phyloP scores from a whole-genome alignment of 768 basidiomycete species.

The Pholiota microspora region DNA sequence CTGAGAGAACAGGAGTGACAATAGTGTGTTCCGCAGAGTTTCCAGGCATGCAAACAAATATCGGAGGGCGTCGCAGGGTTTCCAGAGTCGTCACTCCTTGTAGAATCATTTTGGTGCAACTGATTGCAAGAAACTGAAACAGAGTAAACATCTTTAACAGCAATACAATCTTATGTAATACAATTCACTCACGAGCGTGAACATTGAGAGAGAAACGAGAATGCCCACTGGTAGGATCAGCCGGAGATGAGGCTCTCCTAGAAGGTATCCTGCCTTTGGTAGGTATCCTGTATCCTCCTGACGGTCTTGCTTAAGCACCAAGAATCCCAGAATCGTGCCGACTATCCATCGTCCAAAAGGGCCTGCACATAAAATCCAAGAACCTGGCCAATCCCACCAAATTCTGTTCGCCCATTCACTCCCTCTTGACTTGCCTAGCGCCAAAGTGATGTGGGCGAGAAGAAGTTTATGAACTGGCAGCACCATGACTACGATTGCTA shows the following conservation, averaged over 20 bases:
- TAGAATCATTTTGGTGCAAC: constrained; percentile 24
- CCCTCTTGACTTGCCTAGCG: constrained; percentile 25
- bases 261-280: constrained; percentile 21
- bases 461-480: constrained; percentile 28
- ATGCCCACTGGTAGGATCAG: constrained; percentile 25
- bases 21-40: constrained; percentile 6
- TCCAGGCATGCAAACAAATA: constrained; percentile 26
- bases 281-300: constrained; percentile 7
- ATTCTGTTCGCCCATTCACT: constrained; percentile 26
- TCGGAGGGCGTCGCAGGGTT: constrained; percentile 11
- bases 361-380: constrained; percentile 43
- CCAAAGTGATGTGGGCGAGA: constrained; percentile 25
- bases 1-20: constrained; percentile 16
- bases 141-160: not conserved
- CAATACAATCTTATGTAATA: not conserved
- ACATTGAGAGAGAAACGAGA: constrained; percentile 29
- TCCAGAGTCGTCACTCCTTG: constrained; percentile 37
- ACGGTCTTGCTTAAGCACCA: constrained; percentile 22
- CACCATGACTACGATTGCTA: constrained; percentile 26
- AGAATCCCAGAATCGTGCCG: constrained; percentile 35
- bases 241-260: constrained; percentile 37
- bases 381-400: constrained; percentile 45
- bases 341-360: constrained; percentile 41
- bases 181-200: constrained; percentile 31
- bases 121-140: constrained; percentile 27